Conservation (phyloP, 495 filamentous ascomycete genomes). For the Penicillium atrosanguineum region DNA sequence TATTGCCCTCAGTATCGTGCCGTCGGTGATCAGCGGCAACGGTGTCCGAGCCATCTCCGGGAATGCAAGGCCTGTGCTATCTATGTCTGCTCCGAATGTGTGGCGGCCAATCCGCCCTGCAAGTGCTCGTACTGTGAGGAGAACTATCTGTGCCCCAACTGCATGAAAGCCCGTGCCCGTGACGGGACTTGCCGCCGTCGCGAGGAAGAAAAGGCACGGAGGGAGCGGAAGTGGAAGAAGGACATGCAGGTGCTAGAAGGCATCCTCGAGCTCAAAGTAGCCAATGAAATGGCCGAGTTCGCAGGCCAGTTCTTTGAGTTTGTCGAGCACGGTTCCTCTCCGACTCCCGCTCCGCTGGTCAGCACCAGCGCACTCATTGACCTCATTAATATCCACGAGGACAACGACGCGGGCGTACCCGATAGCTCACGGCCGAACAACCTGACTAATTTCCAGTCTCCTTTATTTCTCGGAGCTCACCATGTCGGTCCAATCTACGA, state of each 20-base stretch:
- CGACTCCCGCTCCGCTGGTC: background rate
- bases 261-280: conserved; percentile 41
- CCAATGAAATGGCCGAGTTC: conserved; percentile 46
- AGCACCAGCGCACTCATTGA: background rate
- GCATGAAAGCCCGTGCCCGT: conserved; percentile 41
- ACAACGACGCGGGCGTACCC: background rate
- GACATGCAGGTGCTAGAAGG: conserved; percentile 43
- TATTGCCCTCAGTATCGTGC: conserved; percentile 53
- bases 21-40: conserved; percentile 49
- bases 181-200: conserved; percentile 43
- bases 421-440: background rate
- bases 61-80: conserved; percentile 56
- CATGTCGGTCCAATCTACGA: conserved; percentile 8
- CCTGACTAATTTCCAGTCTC: background rate
- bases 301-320: conserved; percentile 44
- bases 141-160: conserved; percentile 55
- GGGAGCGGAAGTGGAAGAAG: conserved; percentile 45
- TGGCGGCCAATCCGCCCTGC: conserved; percentile 44
- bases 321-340: conserved; percentile 17
- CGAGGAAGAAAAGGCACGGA: conserved; percentile 41
- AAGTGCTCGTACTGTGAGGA: conserved; percentile 53
- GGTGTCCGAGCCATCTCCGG: conserved; percentile 47
- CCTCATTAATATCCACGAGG: conserved; percentile 3
- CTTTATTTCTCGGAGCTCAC: conserved; percentile 6
- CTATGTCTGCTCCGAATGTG: conserved; percentile 56